Base-by-base conservation (phyloP, 441 rosid genomes). In the Populus hybrid region DNA sequence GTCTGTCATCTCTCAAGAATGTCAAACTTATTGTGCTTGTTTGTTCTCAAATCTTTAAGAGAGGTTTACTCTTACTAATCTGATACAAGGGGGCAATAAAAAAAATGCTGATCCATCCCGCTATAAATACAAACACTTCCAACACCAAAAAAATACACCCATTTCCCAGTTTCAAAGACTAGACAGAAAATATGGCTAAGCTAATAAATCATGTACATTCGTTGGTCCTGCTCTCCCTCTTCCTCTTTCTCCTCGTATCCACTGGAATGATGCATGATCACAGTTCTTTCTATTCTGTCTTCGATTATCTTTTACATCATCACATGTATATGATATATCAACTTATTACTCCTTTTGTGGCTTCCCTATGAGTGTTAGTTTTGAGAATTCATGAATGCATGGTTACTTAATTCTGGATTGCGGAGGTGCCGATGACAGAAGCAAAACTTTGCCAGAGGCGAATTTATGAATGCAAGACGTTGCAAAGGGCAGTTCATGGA, bases 401-500 rank as follows among this genome's bases (percentile, higher is more conserved):
- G 7, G 7, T 18, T 0, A 18, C 21, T 54, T 54, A 54, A 54
- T 18, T 18, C 4, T 18, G 0, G 10, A 3, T 6, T 54, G 61
- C 10, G 4, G 61, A 54, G 61, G 0, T 54, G 61, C 61, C 3
- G 4, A 2, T 54, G 61, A 18, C 61, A 18, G 21, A 18, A 18
- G 61, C 21, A 18, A 12, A 42, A 42, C 54, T 42, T 3, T 42
- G 54, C 54, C 54, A 42, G 54, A 12, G 54, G 54, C 16, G 16
- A 42, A 42, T 82, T 69, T 40, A 54, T 63, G 87, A 89, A 82
- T 88, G 91, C 82, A 84, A 38, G 83, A 88, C 76, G 35, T 80
- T 87, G 89, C 86, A 87, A 83, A 50, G 82, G 59, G 90, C 89
- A 12, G 24, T 34, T 1, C 82, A 75, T 16, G 91, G 92, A 26